Percentiles rank a stretch among this genome's conserved stretches.
These are phyloP conservation scores for Scenedesmus sp. DNA, from an alignment of 163 green algal genomes.

Conservation along the genomic window DNA sequence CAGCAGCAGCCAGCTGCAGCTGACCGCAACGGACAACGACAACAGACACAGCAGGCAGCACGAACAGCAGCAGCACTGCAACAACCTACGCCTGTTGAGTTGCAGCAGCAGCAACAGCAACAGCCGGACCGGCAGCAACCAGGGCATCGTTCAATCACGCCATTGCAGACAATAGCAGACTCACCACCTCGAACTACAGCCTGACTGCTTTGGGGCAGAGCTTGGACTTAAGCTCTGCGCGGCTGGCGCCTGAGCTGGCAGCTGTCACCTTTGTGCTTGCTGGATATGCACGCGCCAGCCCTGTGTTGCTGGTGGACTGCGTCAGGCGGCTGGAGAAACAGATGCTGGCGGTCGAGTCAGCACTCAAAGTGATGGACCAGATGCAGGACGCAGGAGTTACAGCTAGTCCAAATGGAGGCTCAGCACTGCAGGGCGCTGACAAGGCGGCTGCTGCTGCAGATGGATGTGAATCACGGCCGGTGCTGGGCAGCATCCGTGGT, in stretches of 20 bases:
- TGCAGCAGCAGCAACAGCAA: neutral
- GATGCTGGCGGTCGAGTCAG: conserved; percentile 37
- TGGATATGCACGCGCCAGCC: neutral
- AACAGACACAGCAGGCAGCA: neutral
- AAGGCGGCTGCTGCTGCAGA: neutral
- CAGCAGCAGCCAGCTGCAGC: neutral
- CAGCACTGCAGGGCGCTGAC: neutral
- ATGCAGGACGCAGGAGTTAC: too few relatives aligned
- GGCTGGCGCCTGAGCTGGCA: conserved; percentile 20
- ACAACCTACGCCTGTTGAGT: neutral
- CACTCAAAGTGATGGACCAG: neutral
- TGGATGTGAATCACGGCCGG: neutral
- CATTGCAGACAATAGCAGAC: neutral
- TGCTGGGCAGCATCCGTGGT: too few relatives aligned
- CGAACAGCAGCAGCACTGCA: neutral
- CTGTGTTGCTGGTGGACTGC: neutral
- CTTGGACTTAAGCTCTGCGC: neutral
- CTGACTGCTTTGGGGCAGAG: neutral
- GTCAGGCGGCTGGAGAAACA: conserved; percentile 26
- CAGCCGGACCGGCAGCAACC: neutral
- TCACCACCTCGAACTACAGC: neutral
- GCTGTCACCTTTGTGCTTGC: conserved; percentile 14
- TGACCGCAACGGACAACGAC: neutral
- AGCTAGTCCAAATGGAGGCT: neutral
- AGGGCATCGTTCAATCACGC: neutral